Conservation (phyloP, 345 rosid species). For the Hibiscus trionum region DNA sequence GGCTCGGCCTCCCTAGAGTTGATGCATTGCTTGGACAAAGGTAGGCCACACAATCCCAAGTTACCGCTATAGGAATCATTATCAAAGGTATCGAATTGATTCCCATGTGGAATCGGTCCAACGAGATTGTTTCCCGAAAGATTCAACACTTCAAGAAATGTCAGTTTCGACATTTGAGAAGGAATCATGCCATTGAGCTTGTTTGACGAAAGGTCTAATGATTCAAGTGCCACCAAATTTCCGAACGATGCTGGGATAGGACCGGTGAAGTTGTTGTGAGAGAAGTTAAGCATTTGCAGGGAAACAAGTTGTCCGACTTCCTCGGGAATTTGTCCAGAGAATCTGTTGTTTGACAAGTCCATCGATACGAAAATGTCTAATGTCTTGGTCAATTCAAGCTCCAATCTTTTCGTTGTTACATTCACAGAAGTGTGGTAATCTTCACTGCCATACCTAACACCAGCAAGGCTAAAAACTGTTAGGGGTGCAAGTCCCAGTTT, state of each 20-base stretch:
- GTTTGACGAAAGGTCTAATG: neutral
- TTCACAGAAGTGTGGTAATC: neutral
- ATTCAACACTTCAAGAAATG: neutral
- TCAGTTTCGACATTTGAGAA: neutral
- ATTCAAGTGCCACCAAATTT: neutral
- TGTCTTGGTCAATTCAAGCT: neutral
- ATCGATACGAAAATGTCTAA: neutral
- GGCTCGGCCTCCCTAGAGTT: neutral
- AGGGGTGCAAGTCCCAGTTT: neutral
- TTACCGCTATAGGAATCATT: neutral
- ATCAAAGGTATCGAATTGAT: neutral
- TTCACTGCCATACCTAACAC: too few species aligned
- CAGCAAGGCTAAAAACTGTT: too few species aligned
- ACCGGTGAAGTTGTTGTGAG: neutral
- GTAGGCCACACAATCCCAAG: neutral
- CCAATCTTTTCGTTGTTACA: neutral
- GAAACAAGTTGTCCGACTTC: neutral
- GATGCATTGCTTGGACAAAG: neutral
- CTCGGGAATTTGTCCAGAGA: neutral
- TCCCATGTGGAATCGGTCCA: neutral
- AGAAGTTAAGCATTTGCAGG: neutral
- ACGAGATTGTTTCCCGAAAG: neutral
- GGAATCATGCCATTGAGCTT: neutral
- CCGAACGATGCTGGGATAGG: neutral
- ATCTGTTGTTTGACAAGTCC: neutral